phyloP scores from a whole-genome alignment of 2,329 filamentous ascomycete genomes.

The Colletotrichum sp. region DNA sequence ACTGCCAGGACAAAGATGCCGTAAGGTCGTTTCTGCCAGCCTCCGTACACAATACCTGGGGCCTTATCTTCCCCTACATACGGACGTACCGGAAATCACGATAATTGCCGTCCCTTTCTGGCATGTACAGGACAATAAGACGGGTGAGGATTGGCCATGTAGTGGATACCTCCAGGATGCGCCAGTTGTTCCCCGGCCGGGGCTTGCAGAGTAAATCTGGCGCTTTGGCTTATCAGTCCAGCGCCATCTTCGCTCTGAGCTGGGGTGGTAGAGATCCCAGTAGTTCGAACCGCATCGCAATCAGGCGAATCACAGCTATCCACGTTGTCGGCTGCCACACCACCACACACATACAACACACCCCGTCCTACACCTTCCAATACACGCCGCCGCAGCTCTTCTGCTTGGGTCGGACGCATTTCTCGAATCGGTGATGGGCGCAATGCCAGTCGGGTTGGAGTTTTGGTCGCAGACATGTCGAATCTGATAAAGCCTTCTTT shows the following conservation, averaged over 20 bases:
- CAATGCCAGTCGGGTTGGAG: neutral
- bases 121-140: neutral
- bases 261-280: slow-evolving; percentile 6
- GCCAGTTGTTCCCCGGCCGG: slow-evolving; percentile 3
- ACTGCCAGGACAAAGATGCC: neutral
- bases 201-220: slow-evolving; percentile 16
- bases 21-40: neutral
- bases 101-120: neutral
- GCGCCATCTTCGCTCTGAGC: slow-evolving; percentile 11
- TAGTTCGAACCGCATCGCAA: slow-evolving; percentile 2
- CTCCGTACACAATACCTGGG: neutral
- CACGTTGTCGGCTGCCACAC: slow-evolving; percentile 23
- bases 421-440: neutral
- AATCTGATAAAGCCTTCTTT: neutral
- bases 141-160: neutral
- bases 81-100: neutral
- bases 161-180: neutral
- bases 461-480: neutral
- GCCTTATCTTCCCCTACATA: neutral
- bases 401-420: neutral
- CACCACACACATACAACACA: neutral
- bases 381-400: neutral
- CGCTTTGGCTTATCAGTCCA: slow-evolving; percentile 21
- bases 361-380: neutral
- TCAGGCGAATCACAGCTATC: slow-evolving; percentile 23